Base-by-base conservation (phyloP, 352 stramenopile genomes). In the Globisporangium camurandrum region DNA sequence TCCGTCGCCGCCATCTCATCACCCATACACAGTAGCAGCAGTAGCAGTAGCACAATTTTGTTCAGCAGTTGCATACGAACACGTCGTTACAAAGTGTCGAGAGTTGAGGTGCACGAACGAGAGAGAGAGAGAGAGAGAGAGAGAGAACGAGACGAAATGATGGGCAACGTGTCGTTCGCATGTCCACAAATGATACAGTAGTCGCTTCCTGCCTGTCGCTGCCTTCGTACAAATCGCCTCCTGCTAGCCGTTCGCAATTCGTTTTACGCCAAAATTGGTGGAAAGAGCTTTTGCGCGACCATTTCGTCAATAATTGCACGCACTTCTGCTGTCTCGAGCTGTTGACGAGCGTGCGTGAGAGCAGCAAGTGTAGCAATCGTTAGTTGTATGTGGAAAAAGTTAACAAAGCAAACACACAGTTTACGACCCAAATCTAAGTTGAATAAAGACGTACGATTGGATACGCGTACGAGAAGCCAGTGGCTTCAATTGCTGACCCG, bases 271-370 rank as follows among this genome's bases (percentile, higher is more conserved):
- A 92, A 71, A 27, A 92, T 62, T 12, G 77, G 80, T 27, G 80
- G 80, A 49, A 92, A 92, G 44, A 92, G 87, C 57, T 80, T 73
- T 58, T 92, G 80, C 52, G 65, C 60, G 46, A 89, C 77, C 61
- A 88, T 77, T 54, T 87, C 77, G 58, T 89, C 61, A 43, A 92
- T 57, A 42, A 88, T 62, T 4, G 41, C 20, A 52, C 72, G 75
- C 44, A 92, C 59, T 40, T 89, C 67, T 20, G 73, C 67, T 7
- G 66, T 64, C 44, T 82, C 54, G 46, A 89, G 60, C 80, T 88
- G 38, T 28, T 28, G 44, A n/a, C 2, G 22, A 33, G 2, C 49
- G 19, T 40, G 34, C 10, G 34, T 39, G 12, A 4, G 30, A 17
- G 8, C 34, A 3, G 34, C 34, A 7, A 39, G 5, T 39, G 34